Conservation (phyloP, 331 rosid species). For the Telfairia occidentalis region DNA sequence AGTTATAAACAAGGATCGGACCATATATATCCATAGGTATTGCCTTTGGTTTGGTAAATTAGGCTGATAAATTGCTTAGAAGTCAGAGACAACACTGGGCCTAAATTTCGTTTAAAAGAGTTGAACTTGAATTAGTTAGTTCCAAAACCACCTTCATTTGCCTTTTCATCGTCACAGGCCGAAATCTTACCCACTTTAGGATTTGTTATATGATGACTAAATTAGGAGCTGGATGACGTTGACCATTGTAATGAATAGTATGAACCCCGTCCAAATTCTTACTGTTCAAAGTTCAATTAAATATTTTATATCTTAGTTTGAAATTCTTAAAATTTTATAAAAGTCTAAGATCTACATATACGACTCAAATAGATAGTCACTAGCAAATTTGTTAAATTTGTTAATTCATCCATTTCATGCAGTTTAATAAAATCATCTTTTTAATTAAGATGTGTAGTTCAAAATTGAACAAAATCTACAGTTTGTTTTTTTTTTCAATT, state of each 20-base stretch:
- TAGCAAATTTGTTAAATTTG: too few species aligned
- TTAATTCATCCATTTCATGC: too few species aligned
- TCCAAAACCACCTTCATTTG: background rate
- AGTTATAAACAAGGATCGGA: background rate
- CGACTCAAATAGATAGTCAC: too few species aligned
- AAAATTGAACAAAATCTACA: background rate
- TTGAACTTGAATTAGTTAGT: background rate
- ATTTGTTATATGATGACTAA: background rate
- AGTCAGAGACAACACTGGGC: too few species aligned
- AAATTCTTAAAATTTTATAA: too few species aligned
- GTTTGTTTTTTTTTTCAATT: too few species aligned
- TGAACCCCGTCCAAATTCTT: too few species aligned
- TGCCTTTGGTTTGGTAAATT: background rate
- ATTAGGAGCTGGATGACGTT: background rate
- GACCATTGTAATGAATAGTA: background rate
- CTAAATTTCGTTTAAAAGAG: background rate
- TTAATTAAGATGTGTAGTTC: too few species aligned
- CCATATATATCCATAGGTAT: background rate
- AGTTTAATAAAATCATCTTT: too few species aligned
- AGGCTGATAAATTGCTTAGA: background rate
- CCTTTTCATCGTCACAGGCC: background rate
- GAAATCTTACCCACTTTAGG: background rate
- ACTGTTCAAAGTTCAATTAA: too few species aligned
- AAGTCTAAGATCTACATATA: too few species aligned
- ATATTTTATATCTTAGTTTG: too few species aligned